Base-by-base conservation (phyloP, 129 eudicot genomes). In the Smallanthus sonchifolius region DNA sequence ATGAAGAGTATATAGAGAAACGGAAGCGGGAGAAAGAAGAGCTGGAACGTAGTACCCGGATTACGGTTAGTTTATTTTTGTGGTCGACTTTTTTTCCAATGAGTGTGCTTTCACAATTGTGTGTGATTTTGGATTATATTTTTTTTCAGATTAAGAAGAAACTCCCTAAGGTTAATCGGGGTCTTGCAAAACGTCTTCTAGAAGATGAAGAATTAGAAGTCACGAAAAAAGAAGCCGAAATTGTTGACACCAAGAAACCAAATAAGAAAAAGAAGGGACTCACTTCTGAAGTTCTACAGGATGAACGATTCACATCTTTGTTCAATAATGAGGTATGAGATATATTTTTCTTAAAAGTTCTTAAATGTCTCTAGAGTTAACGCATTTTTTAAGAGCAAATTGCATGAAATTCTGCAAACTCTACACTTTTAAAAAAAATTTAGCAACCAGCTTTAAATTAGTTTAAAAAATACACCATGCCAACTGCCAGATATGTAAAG, bases 201-300 rank as follows among this genome's bases (percentile, higher is more conserved):
- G 97, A 86, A 73, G 81, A 85, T 16, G 96, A 91, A 47, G 99
- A 88, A 76, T 83, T 80, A 49, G 93, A 85, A 79, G 81, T 75
- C 37, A 77, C 70, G 10, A 83, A 82, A 80, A 79, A 72, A 65
- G 86, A 78, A 64, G 66, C 52, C 17, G 97, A 77, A 62, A 78
- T 32, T 34, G 80, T 66, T 83, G 91, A 77, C 56, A 56, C 55
- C 14, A 87, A 88, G 82, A 91, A 95, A 66, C 77, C 62, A 67
- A 67, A 86, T 10, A 95, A 95, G 99, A 95, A 87, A 83, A 88
- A 73, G 90, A 95, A 86, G 83, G 93, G 92, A 72, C 86, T 87
- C 73, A 77, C 82, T 75, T 51, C 72, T 77, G 97, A 95, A n/a
- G 81, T 88, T 68, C 65, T 95, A 47, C 77, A 82, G 74, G 99